A percentile compares a stretch with the other conserved stretches of the same genome.
Conservation (phyloP, 169 alveolate species). For the Eimeria sp. region DNA sequence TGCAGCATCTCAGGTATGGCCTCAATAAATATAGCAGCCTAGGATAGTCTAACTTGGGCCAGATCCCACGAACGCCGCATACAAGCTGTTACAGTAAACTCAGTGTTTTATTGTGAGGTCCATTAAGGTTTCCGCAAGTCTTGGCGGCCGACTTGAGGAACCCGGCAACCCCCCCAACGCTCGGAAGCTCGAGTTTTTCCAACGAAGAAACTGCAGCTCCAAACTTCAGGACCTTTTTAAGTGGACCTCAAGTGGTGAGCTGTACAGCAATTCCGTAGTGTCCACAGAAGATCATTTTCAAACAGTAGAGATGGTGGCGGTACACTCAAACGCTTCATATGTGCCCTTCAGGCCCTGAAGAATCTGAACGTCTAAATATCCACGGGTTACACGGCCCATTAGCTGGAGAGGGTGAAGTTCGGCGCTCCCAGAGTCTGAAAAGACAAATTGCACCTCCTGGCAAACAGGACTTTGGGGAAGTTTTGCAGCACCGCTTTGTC, state of each 20-base stretch:
- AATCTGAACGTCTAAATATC: not conserved
- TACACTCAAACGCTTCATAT: not conserved
- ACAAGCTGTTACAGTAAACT: not conserved
- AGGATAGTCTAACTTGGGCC: not conserved
- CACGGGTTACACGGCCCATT: not conserved
- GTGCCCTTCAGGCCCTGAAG: conserved; percentile 26
- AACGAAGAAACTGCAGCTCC: conserved; percentile 52
- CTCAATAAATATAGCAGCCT: not conserved
- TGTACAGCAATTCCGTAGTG: not conserved
- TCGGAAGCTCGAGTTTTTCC: conserved; percentile 48
- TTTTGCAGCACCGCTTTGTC: conserved; percentile 52
- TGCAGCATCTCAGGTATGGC: conserved; percentile 36
- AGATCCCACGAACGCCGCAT: not conserved
- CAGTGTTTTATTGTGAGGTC: not conserved
- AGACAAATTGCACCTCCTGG: conserved; percentile 62
- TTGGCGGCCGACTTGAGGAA: conserved; percentile 15
- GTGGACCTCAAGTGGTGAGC: conserved; percentile 23
- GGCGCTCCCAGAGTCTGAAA: conserved; percentile 15
- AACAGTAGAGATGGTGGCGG: not conserved
- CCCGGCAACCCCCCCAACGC: not conserved
- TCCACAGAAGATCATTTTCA: not conserved
- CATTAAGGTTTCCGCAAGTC: conserved; percentile 49
- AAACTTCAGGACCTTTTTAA: conserved; percentile 10
- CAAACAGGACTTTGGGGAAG: not conserved
- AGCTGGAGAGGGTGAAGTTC: not conserved